phyloP scores from a whole-genome alignment of 371 early-diverging fungal genomes.

The Mortierella sp. region DNA sequence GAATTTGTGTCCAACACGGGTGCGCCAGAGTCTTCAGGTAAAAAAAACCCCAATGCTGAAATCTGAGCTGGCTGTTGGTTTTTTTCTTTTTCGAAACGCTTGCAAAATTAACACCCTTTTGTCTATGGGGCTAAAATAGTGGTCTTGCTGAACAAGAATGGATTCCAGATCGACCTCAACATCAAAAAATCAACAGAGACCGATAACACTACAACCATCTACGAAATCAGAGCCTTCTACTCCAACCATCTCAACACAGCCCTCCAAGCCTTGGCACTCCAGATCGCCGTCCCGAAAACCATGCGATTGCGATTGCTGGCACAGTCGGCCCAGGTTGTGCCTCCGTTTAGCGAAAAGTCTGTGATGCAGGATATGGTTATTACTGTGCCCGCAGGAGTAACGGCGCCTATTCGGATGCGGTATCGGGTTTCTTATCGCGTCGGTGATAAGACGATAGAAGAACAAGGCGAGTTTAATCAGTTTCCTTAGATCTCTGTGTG shows the following conservation, averaged over 20 bases:
- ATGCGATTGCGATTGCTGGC: constrained; percentile 76
- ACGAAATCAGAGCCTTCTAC: constrained; percentile 62
- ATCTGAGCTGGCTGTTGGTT: no score
- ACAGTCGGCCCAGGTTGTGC: constrained; percentile 67
- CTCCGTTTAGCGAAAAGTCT: constrained; percentile 69
- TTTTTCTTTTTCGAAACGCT: no score
- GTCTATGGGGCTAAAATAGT: background rate
- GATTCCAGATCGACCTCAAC: constrained; percentile 63
- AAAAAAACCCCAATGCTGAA: background rate
- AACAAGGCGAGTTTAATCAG: constrained; percentile 71
- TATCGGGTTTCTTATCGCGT: constrained; percentile 78
- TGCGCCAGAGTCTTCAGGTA: constrained; percentile 20
- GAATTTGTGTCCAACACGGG: constrained; percentile 48
- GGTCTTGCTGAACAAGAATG: constrained; percentile 76
- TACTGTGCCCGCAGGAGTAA: constrained; percentile 62
- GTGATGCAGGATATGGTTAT: constrained; percentile 71
- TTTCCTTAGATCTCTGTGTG: constrained; percentile 25
- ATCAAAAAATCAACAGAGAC: constrained; percentile 36
- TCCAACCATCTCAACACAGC: constrained; percentile 68
- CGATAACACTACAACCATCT: constrained; percentile 1
- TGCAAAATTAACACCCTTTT: no score
- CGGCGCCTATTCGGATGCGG: constrained; percentile 66
- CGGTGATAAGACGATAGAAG: constrained; percentile 75
- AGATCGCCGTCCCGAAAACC: constrained; percentile 69
- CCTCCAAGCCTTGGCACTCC: constrained; percentile 63